These are phyloP conservation scores for Thalia dealbata DNA, from an alignment of 176 grass and related monocot species.

Conservation along the genomic window DNA sequence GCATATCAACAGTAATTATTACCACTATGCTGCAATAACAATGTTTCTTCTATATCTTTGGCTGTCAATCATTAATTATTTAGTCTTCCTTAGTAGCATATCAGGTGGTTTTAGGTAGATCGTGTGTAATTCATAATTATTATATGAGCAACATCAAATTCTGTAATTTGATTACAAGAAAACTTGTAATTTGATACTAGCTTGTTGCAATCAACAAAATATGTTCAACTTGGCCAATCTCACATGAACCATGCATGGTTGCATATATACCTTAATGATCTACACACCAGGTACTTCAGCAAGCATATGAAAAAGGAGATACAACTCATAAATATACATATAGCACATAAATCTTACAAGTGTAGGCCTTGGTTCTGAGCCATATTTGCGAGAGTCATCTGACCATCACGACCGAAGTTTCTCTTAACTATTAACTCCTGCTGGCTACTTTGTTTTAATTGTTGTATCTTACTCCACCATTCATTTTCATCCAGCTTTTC, in stretches of 20 bases:
- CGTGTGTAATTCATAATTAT: not conserved
- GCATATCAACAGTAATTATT: not conserved
- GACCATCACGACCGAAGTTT: slow-evolving; percentile 87
- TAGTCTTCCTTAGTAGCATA: not conserved
- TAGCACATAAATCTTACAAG: slow-evolving; percentile 47
- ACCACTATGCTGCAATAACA: not conserved
- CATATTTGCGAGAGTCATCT: slow-evolving; percentile 70
- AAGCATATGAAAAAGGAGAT: not conserved
- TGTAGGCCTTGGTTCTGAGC: slow-evolving; percentile 66
- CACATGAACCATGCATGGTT: not conserved
- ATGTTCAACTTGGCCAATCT: not conserved
- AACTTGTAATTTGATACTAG: not conserved
- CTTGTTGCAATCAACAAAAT: too few relatives aligned
- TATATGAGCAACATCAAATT: not conserved
- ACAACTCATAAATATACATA: not conserved
- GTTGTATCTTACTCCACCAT: slow-evolving; percentile 63
- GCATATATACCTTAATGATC: not conserved
- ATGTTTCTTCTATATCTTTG: not conserved
- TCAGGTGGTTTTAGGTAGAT: not conserved
- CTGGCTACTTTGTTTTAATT: slow-evolving; percentile 72
- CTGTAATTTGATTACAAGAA: not conserved
- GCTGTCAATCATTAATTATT: not conserved
- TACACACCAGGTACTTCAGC: not conserved
- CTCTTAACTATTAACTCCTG: slow-evolving; percentile 71
- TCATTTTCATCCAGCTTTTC: slow-evolving; percentile 89